Conservation (phyloP, 2,329 filamentous ascomycete species). For the Tolypocladium ophioglossoides region DNA sequence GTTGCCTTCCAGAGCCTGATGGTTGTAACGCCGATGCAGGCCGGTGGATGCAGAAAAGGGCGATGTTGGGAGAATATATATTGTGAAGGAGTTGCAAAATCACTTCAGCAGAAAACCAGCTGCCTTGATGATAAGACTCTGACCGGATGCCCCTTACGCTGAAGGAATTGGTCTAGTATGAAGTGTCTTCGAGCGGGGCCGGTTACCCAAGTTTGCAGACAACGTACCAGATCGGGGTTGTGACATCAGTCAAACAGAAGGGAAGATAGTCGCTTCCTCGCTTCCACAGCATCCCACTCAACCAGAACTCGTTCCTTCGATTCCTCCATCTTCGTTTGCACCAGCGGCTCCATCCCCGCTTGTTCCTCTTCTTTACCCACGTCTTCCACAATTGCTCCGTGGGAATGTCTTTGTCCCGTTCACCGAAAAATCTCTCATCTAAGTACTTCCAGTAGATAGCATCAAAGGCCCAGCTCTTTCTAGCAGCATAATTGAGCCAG, state of each 20-base stretch:
- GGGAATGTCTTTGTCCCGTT: slow-evolving; percentile 2
- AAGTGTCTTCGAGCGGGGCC: too few species aligned
- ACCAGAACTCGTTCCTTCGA: slow-evolving; percentile 12
- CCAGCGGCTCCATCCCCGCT: slow-evolving; percentile 17
- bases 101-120: too few species aligned
- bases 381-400: slow-evolving; percentile 15
- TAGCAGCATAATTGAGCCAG: slow-evolving; percentile 21
- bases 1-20: too few species aligned
- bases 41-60: too few species aligned
- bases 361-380: slow-evolving; percentile 14
- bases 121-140: too few species aligned
- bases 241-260: slow-evolving; percentile 9
- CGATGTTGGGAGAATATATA: too few species aligned
- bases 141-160: too few species aligned
- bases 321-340: slow-evolving; percentile 20
- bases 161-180: too few species aligned
- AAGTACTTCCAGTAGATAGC: slow-evolving; percentile 24
- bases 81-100: too few species aligned
- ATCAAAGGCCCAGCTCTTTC: slow-evolving; percentile 27
- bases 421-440: slow-evolving; percentile 20
- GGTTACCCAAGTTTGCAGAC: too few species aligned
- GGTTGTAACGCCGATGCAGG: too few species aligned
- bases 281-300: slow-evolving; percentile 13
- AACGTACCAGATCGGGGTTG: too few species aligned
- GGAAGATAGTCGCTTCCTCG: slow-evolving; percentile 5